Conservation (phyloP, 257 asterid species). For the Marsdenia floribunda region DNA sequence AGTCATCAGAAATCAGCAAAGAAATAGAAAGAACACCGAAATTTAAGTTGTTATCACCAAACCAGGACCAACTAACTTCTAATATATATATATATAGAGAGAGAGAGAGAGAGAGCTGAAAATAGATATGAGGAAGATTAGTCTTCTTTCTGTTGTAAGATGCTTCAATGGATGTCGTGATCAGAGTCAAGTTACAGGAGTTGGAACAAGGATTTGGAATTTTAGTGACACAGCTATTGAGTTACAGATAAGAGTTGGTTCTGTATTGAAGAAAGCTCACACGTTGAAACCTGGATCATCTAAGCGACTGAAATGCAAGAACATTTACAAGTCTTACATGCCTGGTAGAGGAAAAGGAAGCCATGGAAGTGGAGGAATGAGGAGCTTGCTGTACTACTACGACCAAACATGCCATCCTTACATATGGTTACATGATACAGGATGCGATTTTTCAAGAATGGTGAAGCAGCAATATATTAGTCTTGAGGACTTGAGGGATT, state of each 20-base stretch:
- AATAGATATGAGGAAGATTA: conserved; percentile 16
- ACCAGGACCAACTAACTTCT: not conserved
- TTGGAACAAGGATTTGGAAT: conserved; percentile 77
- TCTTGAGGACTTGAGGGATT: conserved; percentile 76
- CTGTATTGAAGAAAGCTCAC: conserved; percentile 64
- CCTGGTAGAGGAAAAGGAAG: conserved; percentile 44
- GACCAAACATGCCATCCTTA: conserved; percentile 89
- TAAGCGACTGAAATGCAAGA: conserved; percentile 64
- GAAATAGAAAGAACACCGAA: not conserved
- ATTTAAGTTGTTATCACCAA: not conserved
- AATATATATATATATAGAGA: not conserved
- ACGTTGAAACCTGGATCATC: conserved; percentile 74
- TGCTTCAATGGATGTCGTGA: conserved; percentile 75
- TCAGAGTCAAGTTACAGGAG: conserved; percentile 50
- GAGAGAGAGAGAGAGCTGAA: no score
- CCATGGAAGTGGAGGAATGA: conserved; percentile 37
- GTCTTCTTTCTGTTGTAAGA: conserved; percentile 39
- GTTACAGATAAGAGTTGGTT: conserved; percentile 74
- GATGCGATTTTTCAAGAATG: conserved; percentile 69
- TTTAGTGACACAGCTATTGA: conserved; percentile 58
- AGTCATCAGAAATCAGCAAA: not conserved
- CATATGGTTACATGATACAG: conserved; percentile 75
- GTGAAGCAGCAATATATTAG: conserved; percentile 83
- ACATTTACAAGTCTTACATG: conserved; percentile 70
- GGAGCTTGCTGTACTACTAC: conserved; percentile 61